phyloP scores from a whole-genome alignment of 1,284 basidiomycete genomes.

The Taiwanofungus camphoratus region DNA sequence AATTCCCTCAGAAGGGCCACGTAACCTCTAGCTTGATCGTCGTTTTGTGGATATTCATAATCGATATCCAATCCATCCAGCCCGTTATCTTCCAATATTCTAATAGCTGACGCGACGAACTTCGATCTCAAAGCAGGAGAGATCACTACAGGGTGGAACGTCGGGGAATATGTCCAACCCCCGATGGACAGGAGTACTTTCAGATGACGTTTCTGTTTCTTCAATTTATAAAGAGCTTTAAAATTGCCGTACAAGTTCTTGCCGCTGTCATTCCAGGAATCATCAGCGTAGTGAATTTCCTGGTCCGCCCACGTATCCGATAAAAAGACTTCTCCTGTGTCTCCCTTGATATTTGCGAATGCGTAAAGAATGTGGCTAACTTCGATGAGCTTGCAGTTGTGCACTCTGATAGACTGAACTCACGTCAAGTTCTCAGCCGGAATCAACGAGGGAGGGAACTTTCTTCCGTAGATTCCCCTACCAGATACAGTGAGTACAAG shows the following conservation, averaged over 20 bases:
- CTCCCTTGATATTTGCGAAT: slow-evolving; percentile 82
- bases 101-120: slow-evolving; percentile 78
- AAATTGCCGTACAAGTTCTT: slow-evolving; percentile 92
- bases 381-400: neutral
- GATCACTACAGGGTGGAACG: slow-evolving; percentile 72
- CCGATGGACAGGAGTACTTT: slow-evolving; percentile 86
- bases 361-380: slow-evolving; percentile 77
- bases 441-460: slow-evolving; percentile 78
- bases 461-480: slow-evolving; percentile 94
- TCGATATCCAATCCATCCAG: slow-evolving; percentile 76
- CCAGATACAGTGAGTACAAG: slow-evolving; percentile 2
- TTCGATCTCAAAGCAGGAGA: slow-evolving; percentile 54
- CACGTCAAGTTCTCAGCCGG: slow-evolving; percentile 83
- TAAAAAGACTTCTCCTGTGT: slow-evolving; percentile 80
- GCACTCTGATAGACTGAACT: slow-evolving; percentile 28
- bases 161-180: slow-evolving; percentile 86
- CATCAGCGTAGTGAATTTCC: slow-evolving; percentile 80
- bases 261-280: slow-evolving; percentile 85
- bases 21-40: slow-evolving; percentile 69
- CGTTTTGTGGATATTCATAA: slow-evolving; percentile 79
- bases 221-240: slow-evolving; percentile 86
- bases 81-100: slow-evolving; percentile 68
- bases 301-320: slow-evolving; percentile 94
- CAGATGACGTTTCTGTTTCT: slow-evolving; percentile 81
- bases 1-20: slow-evolving; percentile 67